Evolutionary conservation across 441 rosid species (phyloP).

Genomic region (Biscutella laevigata): DNA sequence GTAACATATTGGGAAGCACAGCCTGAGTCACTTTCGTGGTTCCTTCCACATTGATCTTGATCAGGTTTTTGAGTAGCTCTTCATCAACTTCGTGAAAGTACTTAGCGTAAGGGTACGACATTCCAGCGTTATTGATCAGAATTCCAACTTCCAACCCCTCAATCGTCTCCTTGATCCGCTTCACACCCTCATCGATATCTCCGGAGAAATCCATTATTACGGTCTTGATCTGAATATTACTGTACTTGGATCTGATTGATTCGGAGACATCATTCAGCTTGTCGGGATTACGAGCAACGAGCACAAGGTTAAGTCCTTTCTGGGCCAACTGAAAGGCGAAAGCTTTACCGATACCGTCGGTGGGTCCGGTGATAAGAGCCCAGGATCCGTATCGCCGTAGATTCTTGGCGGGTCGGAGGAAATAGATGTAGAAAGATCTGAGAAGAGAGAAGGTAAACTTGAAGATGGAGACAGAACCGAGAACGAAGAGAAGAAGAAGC

Average conservation of each 20-base stretch:
- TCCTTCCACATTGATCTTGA: conserved; percentile 76
- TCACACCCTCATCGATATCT: conserved; percentile 65
- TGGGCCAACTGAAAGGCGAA: conserved; percentile 73
- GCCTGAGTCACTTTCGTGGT: conserved; percentile 83
- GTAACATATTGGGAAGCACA: conserved; percentile 64
- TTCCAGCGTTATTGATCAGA: conserved; percentile 72
- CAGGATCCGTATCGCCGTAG: conserved; percentile 84
- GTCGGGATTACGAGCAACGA: conserved; percentile 70
- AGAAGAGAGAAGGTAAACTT: conserved; percentile 34
- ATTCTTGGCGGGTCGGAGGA: conserved; percentile 71
- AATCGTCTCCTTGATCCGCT: conserved; percentile 47
- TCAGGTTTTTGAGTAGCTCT: conserved; percentile 48
- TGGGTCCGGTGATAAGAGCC: conserved; percentile 80
- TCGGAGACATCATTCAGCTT: conserved; percentile 63
- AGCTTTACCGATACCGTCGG: conserved; percentile 83
- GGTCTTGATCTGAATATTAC: conserved; percentile 39
- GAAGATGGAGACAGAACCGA: conserved; percentile 54
- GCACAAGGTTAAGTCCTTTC: conserved; percentile 63
- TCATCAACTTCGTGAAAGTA: conserved; percentile 81
- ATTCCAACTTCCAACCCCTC: conserved; percentile 70
- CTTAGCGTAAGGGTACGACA: conserved; percentile 84
- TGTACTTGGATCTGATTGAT: conserved; percentile 42
- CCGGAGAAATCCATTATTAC: conserved; percentile 78
- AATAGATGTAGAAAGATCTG: conserved; percentile 63
- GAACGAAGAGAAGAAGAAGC: conserved; percentile 40